These are phyloP conservation scores for Botrytis porri DNA, from an alignment of 2,329 filamentous ascomycete genomes.

Conservation along the genomic window DNA sequence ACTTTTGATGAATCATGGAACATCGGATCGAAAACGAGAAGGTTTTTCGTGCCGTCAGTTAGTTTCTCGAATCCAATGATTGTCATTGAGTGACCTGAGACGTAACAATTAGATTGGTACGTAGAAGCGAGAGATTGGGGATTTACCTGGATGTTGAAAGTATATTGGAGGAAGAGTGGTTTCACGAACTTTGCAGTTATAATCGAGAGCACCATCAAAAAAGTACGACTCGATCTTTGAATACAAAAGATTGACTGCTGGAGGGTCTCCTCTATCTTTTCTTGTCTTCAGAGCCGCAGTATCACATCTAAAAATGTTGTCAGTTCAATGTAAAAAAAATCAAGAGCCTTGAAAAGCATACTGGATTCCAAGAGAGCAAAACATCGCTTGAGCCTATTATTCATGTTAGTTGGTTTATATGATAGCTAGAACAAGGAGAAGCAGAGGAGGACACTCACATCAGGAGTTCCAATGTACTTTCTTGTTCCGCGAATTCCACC, in stretches of 20 bases:
- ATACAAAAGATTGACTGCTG: constrained; percentile 51
- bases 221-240: constrained; percentile 74
- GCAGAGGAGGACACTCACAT: constrained; percentile 50
- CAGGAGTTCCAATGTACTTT: constrained; percentile 93
- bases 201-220: constrained; percentile 49
- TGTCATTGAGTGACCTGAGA: constrained; percentile 79
- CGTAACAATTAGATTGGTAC: constrained; percentile 11
- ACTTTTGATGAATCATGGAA: constrained; percentile 67
- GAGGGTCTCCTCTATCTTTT: constrained; percentile 34
- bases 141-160: constrained; percentile 73
- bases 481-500: constrained; percentile 84
- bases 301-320: constrained; percentile 50
- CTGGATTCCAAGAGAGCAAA: constrained; percentile 65
- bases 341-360: constrained; percentile 40
- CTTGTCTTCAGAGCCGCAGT: constrained; percentile 57
- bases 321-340: constrained; percentile 5
- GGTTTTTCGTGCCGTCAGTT: constrained; percentile 59
- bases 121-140: not conserved
- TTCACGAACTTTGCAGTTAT: constrained; percentile 59
- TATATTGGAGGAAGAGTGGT: constrained; percentile 83
- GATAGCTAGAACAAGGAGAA: not conserved
- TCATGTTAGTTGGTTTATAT: not conserved
- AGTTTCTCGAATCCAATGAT: constrained; percentile 80
- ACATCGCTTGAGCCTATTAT: constrained; percentile 71
- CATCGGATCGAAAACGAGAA: constrained; percentile 87